A percentile compares a stretch with the other conserved stretches of the same genome.
Evolutionary conservation across 805 yeast genomes (phyloP).

Genomic region (Lipomyces kockii): DNA sequence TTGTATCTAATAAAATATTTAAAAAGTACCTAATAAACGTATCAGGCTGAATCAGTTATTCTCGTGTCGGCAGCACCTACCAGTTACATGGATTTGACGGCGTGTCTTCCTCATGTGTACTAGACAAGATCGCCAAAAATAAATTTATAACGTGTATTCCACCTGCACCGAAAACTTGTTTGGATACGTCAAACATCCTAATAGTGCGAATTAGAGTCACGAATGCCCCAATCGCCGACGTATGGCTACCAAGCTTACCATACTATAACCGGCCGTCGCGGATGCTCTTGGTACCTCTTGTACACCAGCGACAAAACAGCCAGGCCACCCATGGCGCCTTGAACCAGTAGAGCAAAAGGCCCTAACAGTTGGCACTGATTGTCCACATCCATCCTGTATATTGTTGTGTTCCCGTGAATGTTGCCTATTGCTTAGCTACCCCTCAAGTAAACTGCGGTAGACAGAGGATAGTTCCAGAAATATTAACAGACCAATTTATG

Average conservation of each 20-base stretch:
- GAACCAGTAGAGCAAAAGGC: slow-evolving; percentile 82
- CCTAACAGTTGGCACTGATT: slow-evolving; percentile 70
- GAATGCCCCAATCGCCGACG: not conserved
- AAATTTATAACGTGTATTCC: slow-evolving; percentile 83
- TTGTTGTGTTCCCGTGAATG: not conserved
- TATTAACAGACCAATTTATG: not conserved
- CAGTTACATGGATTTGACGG: slow-evolving; percentile 85
- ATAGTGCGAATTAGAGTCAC: not conserved
- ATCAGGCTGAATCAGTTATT: not conserved
- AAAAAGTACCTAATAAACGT: slow-evolving; percentile 64
- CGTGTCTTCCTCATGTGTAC: slow-evolving; percentile 42
- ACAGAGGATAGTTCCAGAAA: not conserved
- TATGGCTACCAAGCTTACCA: slow-evolving; percentile 54
- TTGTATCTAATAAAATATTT: slow-evolving; percentile 86
- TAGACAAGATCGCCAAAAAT: slow-evolving; percentile 62
- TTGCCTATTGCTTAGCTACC: not conserved
- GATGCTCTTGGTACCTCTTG: slow-evolving; percentile 79
- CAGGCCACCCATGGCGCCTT: slow-evolving; percentile 72
- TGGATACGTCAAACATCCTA: slow-evolving; percentile 74
- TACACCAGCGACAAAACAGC: slow-evolving; percentile 74
- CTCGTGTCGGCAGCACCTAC: slow-evolving; percentile 12
- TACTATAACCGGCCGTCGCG: slow-evolving; percentile 83
- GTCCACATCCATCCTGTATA: slow-evolving; percentile 17
- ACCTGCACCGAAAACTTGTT: slow-evolving; percentile 85
- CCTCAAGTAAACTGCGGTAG: not conserved